Evolutionary conservation across 2,329 filamentous ascomycete species (phyloP), one percentile per base, ranked within the genome.

Genomic region (Aspergillus sp.): DNA sequence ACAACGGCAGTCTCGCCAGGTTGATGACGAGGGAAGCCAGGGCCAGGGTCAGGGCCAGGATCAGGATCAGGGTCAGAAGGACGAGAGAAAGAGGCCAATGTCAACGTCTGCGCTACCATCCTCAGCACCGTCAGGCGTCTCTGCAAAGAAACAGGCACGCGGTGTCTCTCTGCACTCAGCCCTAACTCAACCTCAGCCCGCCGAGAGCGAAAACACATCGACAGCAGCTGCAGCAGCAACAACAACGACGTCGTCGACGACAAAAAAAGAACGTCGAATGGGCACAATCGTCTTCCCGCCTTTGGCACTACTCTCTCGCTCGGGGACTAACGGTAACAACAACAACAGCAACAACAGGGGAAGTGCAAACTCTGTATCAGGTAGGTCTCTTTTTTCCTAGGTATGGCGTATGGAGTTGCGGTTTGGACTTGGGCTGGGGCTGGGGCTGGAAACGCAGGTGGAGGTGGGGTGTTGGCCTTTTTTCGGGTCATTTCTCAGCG

Each of bases 321-420:
- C 25, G n/a, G 31, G 23, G 2, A 21, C 8, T 12, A 21, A 14
- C n/a, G 17, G 41, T 12, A 23, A 14, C 8, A 23, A 27, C 25
- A 11, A n/a, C 17, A 21, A 21, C 25, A 11, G 12, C 17, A 21
- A 23, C 19, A 15, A 14, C 23, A 21, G 31, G 35, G 40, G 37
- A 2, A 44, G 35, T 23, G 57, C 27, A 8, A 46, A 9, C n/a
- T 46, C 33, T n/a, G 48, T 45, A 23, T 8, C 25, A 15, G 31
- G 15, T 17, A 47, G 48, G 55, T 37, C 51, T 62, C 57, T 66
- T 66, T 66, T 66, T 66, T 62, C 41, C 49, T 64, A 64, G 45
- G 37, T 43, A 59, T 50, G 62, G 62, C 56, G 62, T 66, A 59
- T 56, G 63, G 63, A 56, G 61, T 59, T 15, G 15, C 35, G 35